These are phyloP conservation scores for Diplodia intermedia DNA, from an alignment of 2,329 filamentous ascomycete species.

Conservation along the genomic window DNA sequence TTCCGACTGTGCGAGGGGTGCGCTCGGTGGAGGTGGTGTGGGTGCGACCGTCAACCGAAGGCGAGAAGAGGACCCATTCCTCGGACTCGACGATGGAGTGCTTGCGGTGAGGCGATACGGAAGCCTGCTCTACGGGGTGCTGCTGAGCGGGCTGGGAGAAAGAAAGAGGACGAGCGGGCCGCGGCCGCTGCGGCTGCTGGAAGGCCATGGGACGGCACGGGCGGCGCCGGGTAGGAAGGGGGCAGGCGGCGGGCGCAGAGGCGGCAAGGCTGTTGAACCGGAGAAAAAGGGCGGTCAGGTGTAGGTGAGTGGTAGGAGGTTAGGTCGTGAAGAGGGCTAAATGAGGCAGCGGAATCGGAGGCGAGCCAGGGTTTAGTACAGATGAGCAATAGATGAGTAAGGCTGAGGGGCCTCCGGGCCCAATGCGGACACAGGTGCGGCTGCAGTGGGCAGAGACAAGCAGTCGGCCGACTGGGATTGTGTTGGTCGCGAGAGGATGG, in stretches of 20 bases:
- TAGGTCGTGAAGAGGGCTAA: slow-evolving; percentile 3
- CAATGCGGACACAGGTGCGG: slow-evolving; percentile 11
- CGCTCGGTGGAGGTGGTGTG: slow-evolving; percentile 69
- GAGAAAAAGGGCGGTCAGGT: neutral
- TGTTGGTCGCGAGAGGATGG: slow-evolving; percentile 4
- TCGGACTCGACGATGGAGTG: slow-evolving; percentile 72
- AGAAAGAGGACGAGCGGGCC: slow-evolving; percentile 45
- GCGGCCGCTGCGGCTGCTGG: slow-evolving; percentile 48
- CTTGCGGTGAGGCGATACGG: slow-evolving; percentile 49
- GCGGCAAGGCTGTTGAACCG: neutral
- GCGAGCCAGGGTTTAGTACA: neutral
- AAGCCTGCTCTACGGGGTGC: slow-evolving; percentile 30
- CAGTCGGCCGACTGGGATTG: neutral
- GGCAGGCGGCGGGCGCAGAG: slow-evolving; percentile 4
- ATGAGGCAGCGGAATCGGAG: slow-evolving; percentile 11
- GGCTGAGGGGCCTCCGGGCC: slow-evolving; percentile 22
- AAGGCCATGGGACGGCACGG: slow-evolving; percentile 45
- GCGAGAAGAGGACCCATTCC: slow-evolving; percentile 95
- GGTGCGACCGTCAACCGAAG: slow-evolving; percentile 66
- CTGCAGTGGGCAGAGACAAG: neutral
- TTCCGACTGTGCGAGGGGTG: slow-evolving; percentile 70
- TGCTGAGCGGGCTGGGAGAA: slow-evolving; percentile 41
- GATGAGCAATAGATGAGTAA: slow-evolving; percentile 31
- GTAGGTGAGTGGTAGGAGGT: neutral
- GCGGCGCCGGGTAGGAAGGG: neutral